Percentiles rank a stretch among this genome's conserved stretches.
Conservation (phyloP, 805 yeast species). For the Zygosaccharomyces bisporus region DNA sequence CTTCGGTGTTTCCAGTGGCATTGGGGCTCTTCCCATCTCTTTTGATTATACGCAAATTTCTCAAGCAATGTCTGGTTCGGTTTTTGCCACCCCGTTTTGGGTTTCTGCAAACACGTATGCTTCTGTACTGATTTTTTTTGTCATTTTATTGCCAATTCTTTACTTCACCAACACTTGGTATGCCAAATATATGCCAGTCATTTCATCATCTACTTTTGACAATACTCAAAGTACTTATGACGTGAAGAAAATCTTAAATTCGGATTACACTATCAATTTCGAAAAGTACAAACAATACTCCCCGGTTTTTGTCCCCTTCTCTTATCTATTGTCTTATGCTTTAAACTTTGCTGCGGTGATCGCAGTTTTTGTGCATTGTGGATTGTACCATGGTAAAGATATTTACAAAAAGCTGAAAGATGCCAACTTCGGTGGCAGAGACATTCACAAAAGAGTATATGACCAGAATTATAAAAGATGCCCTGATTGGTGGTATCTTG, state of each 20-base stretch:
- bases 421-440: conserved; percentile 43
- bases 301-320: conserved; percentile 56
- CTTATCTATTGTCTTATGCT: conserved; percentile 54
- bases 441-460: conserved; percentile 45
- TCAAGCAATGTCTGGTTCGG: conserved; percentile 48
- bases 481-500: conserved; percentile 68
- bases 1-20: conserved; percentile 56
- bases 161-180: conserved; percentile 55
- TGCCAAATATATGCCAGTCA: conserved; percentile 57
- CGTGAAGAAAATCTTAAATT: conserved; percentile 45
- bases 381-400: conserved; percentile 54
- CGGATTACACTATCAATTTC: conserved; percentile 41
- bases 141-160: conserved; percentile 47
- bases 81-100: conserved; percentile 53
- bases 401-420: conserved; percentile 43
- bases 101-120: conserved; percentile 40
- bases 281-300: conserved; percentile 50
- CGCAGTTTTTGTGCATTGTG: conserved; percentile 56
- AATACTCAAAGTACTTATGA: conserved; percentile 45
- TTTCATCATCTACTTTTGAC: conserved; percentile 48
- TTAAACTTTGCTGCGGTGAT: conserved; percentile 59
- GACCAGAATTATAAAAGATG: conserved; percentile 59
- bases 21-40: conserved; percentile 52
- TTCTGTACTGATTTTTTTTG: conserved; percentile 48
- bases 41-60: conserved; percentile 59